phyloP scores from a whole-genome alignment of 1,139 yeast species.

The Geotrichum cucujoidarum region DNA sequence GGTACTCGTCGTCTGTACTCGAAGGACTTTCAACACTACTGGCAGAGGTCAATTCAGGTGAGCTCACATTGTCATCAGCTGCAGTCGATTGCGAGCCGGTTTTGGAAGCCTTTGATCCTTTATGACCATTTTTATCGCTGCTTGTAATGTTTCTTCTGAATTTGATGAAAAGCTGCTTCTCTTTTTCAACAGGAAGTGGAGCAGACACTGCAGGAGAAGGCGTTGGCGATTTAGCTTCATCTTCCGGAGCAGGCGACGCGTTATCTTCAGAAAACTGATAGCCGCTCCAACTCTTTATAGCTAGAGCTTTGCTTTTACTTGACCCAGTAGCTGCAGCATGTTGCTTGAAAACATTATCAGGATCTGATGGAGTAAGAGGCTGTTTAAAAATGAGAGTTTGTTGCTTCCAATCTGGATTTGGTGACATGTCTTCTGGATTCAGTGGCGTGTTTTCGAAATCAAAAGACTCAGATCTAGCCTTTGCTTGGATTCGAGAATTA shows the following conservation, averaged over 20 bases:
- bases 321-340: not conserved
- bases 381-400: constrained; percentile 4
- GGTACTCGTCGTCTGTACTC: not conserved
- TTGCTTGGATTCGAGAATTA: not conserved
- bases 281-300: no score
- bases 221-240: not conserved
- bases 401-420: not conserved
- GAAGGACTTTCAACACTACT: not conserved
- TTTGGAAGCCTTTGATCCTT: no score
- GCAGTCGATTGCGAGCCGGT: no score
- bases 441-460: not conserved
- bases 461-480: constrained; percentile 1
- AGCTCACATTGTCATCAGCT: not conserved
- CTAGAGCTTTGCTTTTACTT: not conserved
- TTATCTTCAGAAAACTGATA: no score
- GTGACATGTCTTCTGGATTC: not conserved
- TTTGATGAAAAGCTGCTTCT: constrained; percentile 3
- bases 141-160: not conserved
- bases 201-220: not conserved
- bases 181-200: not conserved
- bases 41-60: not conserved
- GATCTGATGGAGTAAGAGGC: constrained; percentile 6
- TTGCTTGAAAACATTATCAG: constrained; percentile 3
- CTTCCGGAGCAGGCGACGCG: not conserved
- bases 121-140: not conserved